A percentile compares a stretch with the other conserved stretches of the same genome.
Evolutionary conservation across 495 filamentous ascomycete genomes (phyloP).

Genomic region (Lophiostoma macrostomum): DNA sequence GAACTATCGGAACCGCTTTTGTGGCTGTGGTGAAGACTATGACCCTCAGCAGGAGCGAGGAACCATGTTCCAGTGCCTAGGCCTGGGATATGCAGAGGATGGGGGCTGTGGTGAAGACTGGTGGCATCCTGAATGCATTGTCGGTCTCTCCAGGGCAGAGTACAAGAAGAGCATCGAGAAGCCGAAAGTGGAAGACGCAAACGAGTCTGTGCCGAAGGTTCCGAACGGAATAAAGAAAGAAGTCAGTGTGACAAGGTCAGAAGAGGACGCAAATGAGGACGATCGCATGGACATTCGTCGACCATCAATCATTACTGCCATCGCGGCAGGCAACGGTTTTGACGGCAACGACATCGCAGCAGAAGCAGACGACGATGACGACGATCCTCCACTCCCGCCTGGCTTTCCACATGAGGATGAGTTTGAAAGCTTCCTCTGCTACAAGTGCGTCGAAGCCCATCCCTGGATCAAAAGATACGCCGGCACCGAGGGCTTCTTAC

Average conservation of each 20-base stretch:
- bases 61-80: slow-evolving; percentile 98
- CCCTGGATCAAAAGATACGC: slow-evolving; percentile 94
- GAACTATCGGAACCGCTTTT: slow-evolving; percentile 91
- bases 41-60: slow-evolving; percentile 82
- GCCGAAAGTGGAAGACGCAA: slow-evolving; percentile 2
- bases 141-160: slow-evolving; percentile 64
- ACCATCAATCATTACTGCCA: slow-evolving; percentile 17
- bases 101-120: slow-evolving; percentile 97
- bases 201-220: slow-evolving; percentile 10
- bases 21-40: slow-evolving; percentile 83
- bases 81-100: slow-evolving; percentile 71
- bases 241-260: slow-evolving; percentile 21
- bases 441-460: slow-evolving; percentile 82
- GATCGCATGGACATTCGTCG: slow-evolving; percentile 10
- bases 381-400: slow-evolving; percentile 63
- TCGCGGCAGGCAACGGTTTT: slow-evolving; percentile 15
- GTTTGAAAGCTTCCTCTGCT: slow-evolving; percentile 88
- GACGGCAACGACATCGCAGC: slow-evolving; percentile 27
- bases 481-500: slow-evolving; percentile 76
- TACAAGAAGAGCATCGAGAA: slow-evolving; percentile 34
- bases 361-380: slow-evolving; percentile 37
- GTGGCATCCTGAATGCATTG: slow-evolving; percentile 95
- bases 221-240: slow-evolving; percentile 22
- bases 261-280: slow-evolving; percentile 15
- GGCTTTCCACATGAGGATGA: slow-evolving; percentile 86